A percentile compares a stretch with the other conserved stretches of the same genome.
Conservation (phyloP, 768 basidiomycete genomes). For the Russula olivacea region DNA sequence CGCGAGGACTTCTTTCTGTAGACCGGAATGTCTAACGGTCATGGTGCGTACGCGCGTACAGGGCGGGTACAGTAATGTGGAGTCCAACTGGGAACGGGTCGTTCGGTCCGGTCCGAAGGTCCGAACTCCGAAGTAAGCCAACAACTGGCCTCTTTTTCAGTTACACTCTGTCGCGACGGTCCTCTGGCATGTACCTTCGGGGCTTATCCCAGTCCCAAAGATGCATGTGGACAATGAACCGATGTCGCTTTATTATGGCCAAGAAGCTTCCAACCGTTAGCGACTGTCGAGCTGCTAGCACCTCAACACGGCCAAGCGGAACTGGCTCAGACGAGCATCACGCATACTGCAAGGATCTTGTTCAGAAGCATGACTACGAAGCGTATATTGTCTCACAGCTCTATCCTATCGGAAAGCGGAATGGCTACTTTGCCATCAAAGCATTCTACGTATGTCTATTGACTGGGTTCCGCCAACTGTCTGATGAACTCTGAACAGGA, state of each 20-base stretch:
- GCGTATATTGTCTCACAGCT: slow-evolving; percentile 65
- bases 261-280: neutral
- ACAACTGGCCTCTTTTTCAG: neutral
- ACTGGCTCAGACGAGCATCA: slow-evolving; percentile 38
- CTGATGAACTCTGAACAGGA: slow-evolving; percentile 39
- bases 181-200: slow-evolving; percentile 2
- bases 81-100: neutral
- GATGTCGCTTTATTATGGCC: neutral
- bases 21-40: slow-evolving; percentile 38
- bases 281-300: slow-evolving; percentile 11
- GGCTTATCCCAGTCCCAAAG: slow-evolving; percentile 1
- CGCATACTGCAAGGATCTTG: slow-evolving; percentile 63
- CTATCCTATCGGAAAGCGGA: slow-evolving; percentile 59
- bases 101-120: slow-evolving; percentile 9
- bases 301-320: slow-evolving; percentile 7
- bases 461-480: neutral
- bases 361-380: slow-evolving; percentile 79
- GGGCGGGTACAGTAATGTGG: neutral
- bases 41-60: slow-evolving; percentile 20
- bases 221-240: neutral
- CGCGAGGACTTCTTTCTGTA: slow-evolving; percentile 48
- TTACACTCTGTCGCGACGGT: neutral
- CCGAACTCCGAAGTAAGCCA: too few species aligned
- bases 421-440: slow-evolving; percentile 70
- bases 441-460: slow-evolving; percentile 69